A percentile compares a stretch with the other conserved stretches of the same genome.
Evolutionary conservation across 768 basidiomycete genomes (phyloP).

Genomic region (Russula earlei): DNA sequence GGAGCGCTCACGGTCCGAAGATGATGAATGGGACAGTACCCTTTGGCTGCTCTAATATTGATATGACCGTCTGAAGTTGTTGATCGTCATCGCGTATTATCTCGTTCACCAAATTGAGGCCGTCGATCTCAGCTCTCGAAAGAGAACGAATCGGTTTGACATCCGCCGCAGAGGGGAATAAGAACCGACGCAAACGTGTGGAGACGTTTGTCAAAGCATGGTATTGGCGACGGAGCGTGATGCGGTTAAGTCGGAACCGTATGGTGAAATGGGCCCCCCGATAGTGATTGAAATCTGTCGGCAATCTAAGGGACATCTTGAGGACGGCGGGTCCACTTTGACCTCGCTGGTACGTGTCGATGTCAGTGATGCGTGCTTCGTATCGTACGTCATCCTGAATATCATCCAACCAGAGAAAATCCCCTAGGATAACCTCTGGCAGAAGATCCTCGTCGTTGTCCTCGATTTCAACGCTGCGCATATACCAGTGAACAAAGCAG

Average conservation of each 20-base stretch:
- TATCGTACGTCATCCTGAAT: conserved; percentile 4
- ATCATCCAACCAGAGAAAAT: conserved; percentile 14
- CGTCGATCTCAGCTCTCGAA: conserved; percentile 4
- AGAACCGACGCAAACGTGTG: conserved; percentile 32
- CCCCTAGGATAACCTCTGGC: conserved; percentile 3
- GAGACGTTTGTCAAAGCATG: conserved; percentile 43
- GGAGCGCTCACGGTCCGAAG: conserved; percentile 47
- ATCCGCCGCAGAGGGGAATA: conserved; percentile 39
- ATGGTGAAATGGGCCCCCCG: conserved; percentile 36
- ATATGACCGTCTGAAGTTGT: conserved; percentile 41
- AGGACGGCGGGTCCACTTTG: conserved; percentile 22
- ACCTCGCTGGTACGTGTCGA: background rate
- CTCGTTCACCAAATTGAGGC: conserved; percentile 31
- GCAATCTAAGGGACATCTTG: conserved; percentile 44
- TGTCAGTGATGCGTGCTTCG: conserved; percentile 3
- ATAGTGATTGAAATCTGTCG: conserved; percentile 32
- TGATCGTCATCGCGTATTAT: conserved; percentile 37
- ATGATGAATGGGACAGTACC: conserved; percentile 49
- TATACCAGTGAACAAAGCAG: background rate
- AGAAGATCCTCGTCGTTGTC: conserved; percentile 6
- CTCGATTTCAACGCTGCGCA: conserved; percentile 4
- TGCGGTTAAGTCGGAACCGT: conserved; percentile 45
- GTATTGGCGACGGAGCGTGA: conserved; percentile 49
- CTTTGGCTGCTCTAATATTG: conserved; percentile 34
- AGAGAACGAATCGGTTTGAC: conserved; percentile 18